Base-by-base conservation (phyloP, 2,329 filamentous ascomycete genomes). In the Stenocarpella maydis region DNA sequence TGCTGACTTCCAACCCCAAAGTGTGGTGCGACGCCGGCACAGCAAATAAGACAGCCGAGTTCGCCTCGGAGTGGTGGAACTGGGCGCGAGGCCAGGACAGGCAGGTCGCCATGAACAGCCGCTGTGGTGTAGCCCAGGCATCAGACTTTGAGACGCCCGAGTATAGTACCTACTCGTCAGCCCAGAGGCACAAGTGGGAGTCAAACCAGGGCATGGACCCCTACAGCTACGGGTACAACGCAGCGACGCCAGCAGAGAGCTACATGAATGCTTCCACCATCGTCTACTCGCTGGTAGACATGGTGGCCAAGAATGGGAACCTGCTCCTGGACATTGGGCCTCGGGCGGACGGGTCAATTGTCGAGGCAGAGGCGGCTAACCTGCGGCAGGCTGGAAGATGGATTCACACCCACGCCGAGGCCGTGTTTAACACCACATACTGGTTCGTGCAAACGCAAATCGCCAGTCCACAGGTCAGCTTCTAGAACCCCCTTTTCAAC, bases 121-220 rank as follows among this genome's bases (percentile, higher is more conserved):
- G 87, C 9, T 90, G 88, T 75, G 87, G 87, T 4, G 76, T 87
- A 0, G 79, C 84, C 0, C 82, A 82, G 53, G 76, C 77, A 1
- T 78, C 78, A 15, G 87, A 90, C 77, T 90, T 88, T 72, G 87
- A 89, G 74, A 90, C 87, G 1, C 87, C 87, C 0, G 87, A 90
- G 75, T 90, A 89, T 74, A 78, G 80, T 34, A 81, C 80, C 9
- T 87, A 85, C 74, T 77, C 80, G 3, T 80, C 82, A 3, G 82
- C 84, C 10, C 85, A 87, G 75, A 75, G 79, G 39, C 80, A 85
- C 34, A 89, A 90, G 76, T 90, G 87, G 87, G 88, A 90, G 77
- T 84, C 79, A 49, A 90, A 85, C 76, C 81, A 82, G 50, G 87
- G 87, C 45, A 87, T 90, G 85, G 87, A 90, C 72, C 87, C 87